These are phyloP conservation scores for Talaromyces amestolkiae DNA, from an alignment of 2,329 filamentous ascomycete genomes.

Conservation along the genomic window DNA sequence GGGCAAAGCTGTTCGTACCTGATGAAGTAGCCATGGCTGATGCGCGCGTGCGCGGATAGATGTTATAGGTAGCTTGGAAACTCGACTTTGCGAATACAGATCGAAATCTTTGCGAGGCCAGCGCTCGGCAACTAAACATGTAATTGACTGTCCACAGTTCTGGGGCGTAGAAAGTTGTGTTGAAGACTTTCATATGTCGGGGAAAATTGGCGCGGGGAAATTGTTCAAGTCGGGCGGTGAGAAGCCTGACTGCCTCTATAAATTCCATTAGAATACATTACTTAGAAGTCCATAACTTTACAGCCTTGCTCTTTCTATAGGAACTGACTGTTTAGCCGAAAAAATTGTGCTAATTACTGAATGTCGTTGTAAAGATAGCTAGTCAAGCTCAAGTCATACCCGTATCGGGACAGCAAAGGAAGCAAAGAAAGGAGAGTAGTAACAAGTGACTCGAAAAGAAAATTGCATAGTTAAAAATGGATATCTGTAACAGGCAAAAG, in stretches of 20 bases:
- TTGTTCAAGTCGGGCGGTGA: not conserved
- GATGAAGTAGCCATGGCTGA: slow-evolving; percentile 13
- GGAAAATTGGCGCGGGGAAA: slow-evolving; percentile 5
- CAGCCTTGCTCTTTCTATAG: not conserved
- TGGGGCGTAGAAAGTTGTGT: not conserved
- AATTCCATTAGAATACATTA: not conserved
- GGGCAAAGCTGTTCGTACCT: not conserved
- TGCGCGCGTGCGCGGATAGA: not conserved
- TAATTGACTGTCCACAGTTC: not conserved
- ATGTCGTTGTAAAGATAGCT: slow-evolving; percentile 1
- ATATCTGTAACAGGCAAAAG: slow-evolving; percentile 21
- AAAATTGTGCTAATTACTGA: not conserved
- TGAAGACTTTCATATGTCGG: not conserved
- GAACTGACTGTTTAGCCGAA: no score
- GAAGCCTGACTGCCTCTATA: not conserved
- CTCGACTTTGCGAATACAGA: not conserved
- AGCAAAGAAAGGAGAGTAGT: slow-evolving; percentile 1
- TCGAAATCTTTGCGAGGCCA: not conserved
- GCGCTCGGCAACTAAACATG: not conserved
- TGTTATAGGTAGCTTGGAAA: not conserved
- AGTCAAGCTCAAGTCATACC: slow-evolving; percentile 4
- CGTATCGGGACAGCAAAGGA: not conserved
- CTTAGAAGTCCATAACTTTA: not conserved
- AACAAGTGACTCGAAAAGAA: slow-evolving; percentile 8
- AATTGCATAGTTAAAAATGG: slow-evolving; percentile 21